Base-by-base conservation (phyloP, 805 yeast genomes). In the Sugiyamaella chiloensis region DNA sequence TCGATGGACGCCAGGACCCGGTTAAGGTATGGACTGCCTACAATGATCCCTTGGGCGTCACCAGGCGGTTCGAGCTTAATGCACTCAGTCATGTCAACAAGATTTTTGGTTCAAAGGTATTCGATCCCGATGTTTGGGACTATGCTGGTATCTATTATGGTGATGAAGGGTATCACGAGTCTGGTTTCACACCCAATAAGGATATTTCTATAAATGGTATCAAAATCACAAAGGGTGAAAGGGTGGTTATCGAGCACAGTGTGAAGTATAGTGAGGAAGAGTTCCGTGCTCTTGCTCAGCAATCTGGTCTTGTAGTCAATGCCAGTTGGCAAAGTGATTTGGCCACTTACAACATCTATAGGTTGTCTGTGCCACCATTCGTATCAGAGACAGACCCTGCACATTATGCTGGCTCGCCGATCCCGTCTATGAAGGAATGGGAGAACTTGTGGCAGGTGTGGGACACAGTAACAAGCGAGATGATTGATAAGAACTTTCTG, bases 1-100 rank as follows among this genome's bases (percentile, higher is more conserved):
- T 34, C 5, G 37, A 34, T 21, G 37, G 37, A 7, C 37, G 37
- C 20, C 37, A 34, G 20, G 21, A 34, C 19, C 37, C 37, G 12
- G 37, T n/a, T 12, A 34, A 16, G 20, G 20, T 34, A 19, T 34
- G 37, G 37, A 34, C 37, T 4, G 37, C 37, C 37, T 34, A 34
- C 7, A 34, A 34, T 21, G 37, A 34, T 34, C 37, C 37, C 16
- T 11, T 4, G 20, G 37, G 37, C 16, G 21, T 34, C 21, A 34
- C 37, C 20, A 19, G 37, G 3, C 16, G 37, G 37, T 34, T 34
- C 21, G 37, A 34, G 37, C 37, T 34, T 19, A 34, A 34, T 21
- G 37, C 37, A 12, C 20, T 34, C 21, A 11, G 21, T 12, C 37
- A 34, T 12, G 37, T 34, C 37, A 34, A 34, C 37, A 14, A 19